phyloP scores from a whole-genome alignment of 2,329 filamentous ascomycete genomes.

The Didymella pinodella region DNA sequence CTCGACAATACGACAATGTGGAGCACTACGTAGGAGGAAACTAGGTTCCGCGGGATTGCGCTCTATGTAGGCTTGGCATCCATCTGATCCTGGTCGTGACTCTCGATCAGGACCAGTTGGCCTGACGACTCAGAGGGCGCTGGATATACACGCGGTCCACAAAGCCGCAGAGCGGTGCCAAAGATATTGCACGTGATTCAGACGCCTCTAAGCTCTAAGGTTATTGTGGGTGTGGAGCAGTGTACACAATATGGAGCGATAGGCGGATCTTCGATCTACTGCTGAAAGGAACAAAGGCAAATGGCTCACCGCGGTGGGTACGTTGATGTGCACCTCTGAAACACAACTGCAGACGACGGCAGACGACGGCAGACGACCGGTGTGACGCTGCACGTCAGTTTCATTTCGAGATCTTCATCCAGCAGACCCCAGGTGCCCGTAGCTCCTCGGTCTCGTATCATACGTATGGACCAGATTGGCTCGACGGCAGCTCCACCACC shows the following conservation, averaged over 20 bases:
- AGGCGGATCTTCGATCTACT: constrained; percentile 1
- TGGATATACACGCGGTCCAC: constrained; percentile 1
- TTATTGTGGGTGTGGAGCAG: background rate
- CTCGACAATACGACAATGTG: constrained; percentile 4
- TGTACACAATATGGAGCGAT: background rate
- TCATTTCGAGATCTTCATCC: constrained; percentile 8
- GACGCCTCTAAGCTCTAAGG: no score
- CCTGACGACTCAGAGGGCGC: background rate
- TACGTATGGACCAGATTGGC: constrained; percentile 4
- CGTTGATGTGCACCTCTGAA: background rate
- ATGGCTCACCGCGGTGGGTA: background rate
- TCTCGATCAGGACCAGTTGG: background rate
- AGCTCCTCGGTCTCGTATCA: background rate
- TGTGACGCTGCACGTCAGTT: constrained; percentile 7
- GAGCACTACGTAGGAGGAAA: constrained; percentile 6
- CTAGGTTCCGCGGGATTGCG: background rate
- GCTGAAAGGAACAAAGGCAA: background rate
- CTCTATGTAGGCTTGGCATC: constrained; percentile 2
- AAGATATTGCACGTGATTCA: background rate
- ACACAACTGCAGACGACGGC: constrained; percentile 8
- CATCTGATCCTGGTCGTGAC: background rate
- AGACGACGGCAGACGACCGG: constrained; percentile 3
- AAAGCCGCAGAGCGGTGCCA: background rate
- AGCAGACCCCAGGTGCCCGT: constrained; percentile 1
- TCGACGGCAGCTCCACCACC: constrained; percentile 4